Percentiles rank a stretch among this genome's conserved stretches.
Evolutionary conservation across 345 rosid species (phyloP).

Genomic region (Balakata baccata): DNA sequence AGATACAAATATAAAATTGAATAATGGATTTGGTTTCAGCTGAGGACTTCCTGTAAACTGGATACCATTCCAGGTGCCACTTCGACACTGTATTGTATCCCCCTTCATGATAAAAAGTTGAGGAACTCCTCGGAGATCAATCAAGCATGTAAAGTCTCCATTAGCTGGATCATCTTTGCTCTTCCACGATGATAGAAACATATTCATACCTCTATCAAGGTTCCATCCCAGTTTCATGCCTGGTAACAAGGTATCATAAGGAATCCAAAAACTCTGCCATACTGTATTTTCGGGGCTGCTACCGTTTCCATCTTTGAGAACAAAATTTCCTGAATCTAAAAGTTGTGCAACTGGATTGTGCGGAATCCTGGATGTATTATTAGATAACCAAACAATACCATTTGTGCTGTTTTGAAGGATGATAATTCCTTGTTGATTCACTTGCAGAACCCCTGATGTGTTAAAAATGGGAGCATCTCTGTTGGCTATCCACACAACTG

Average conservation of each 20-base stretch:
- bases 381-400: conserved; percentile 8
- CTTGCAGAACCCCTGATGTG: background rate
- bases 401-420: conserved; percentile 3
- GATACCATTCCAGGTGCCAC: conserved; percentile 37
- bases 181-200: conserved; percentile 21
- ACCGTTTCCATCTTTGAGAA: background rate
- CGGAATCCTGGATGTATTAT: background rate
- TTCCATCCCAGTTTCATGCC: conserved; percentile 17
- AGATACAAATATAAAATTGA: conserved; percentile 12
- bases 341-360: conserved; percentile 2
- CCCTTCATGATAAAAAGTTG: conserved; percentile 13
- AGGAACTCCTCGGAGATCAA: conserved; percentile 19
- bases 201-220: background rate
- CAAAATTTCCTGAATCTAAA: conserved; percentile 16
- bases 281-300: background rate
- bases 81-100: background rate
- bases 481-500: conserved; percentile 22
- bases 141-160: conserved; percentile 15
- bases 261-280: conserved; percentile 19
- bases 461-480: conserved; percentile 4
- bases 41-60: conserved; percentile 12
- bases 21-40: background rate
- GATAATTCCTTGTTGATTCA: background rate
- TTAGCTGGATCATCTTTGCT: conserved; percentile 17
- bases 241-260: conserved; percentile 10